These are phyloP conservation scores for Priceomyces castillae DNA, from an alignment of 805 yeast species.

Conservation along the genomic window DNA sequence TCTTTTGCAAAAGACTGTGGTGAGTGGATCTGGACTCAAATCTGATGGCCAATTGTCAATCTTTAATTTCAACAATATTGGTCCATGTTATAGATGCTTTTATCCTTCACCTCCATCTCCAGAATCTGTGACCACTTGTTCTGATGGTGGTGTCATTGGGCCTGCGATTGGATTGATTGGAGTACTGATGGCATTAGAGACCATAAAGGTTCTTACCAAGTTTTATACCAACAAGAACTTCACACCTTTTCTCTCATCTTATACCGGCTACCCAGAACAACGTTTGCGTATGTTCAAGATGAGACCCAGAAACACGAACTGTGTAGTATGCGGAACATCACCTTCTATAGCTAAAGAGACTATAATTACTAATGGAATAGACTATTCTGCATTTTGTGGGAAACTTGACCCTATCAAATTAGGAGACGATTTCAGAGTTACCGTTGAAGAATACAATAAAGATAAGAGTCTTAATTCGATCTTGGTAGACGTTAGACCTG, in stretches of 20 bases:
- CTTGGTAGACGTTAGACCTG: slow-evolving; percentile 76
- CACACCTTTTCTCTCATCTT: slow-evolving; percentile 65
- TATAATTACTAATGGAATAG: slow-evolving; percentile 47
- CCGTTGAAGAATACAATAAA: slow-evolving; percentile 35
- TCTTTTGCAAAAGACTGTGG: slow-evolving; percentile 61
- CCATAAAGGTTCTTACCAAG: slow-evolving; percentile 68
- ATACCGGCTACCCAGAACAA: slow-evolving; percentile 66
- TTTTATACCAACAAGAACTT: slow-evolving; percentile 51
- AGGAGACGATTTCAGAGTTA: slow-evolving; percentile 43
- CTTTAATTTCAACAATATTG: slow-evolving; percentile 57
- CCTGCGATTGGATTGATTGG: slow-evolving; percentile 96
- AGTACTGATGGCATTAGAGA: slow-evolving; percentile 81
- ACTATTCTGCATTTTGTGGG: slow-evolving; percentile 81
- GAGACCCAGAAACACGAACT: slow-evolving; percentile 61
- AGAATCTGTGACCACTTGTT: slow-evolving; percentile 75
- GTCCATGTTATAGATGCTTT: slow-evolving; percentile 95
- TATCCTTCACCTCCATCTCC: slow-evolving; percentile 91
- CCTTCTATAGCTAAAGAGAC: slow-evolving; percentile 48
- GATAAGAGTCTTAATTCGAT: slow-evolving; percentile 25
- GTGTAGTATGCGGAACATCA: slow-evolving; percentile 61
- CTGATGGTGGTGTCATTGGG: slow-evolving; percentile 92
- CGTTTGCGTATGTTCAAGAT: slow-evolving; percentile 72
- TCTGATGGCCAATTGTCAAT: slow-evolving; percentile 88
- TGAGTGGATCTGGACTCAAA: slow-evolving; percentile 89
- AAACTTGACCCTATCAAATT: slow-evolving; percentile 45